A percentile compares a stretch with the other conserved stretches of the same genome.
phyloP scores from a whole-genome alignment of 257 asterid genomes.

The Cordia subcordata region DNA sequence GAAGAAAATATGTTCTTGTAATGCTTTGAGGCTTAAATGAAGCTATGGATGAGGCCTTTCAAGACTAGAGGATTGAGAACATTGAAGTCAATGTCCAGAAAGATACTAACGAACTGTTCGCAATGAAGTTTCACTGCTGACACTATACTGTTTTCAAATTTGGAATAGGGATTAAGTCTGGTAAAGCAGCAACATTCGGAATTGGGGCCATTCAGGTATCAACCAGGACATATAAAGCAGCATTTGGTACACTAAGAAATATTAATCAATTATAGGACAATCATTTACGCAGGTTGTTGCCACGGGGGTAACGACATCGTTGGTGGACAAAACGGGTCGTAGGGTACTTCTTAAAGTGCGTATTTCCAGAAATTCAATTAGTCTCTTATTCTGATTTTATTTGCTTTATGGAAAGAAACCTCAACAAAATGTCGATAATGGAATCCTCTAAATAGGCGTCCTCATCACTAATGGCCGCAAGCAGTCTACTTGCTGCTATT shows the following conservation, averaged over 20 bases:
- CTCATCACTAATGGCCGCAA: slow-evolving; percentile 45
- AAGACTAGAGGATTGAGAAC: no score
- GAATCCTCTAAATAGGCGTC: slow-evolving; percentile 48
- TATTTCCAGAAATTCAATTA: slow-evolving; percentile 1
- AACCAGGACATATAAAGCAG: slow-evolving; percentile 1
- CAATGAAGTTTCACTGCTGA: neutral
- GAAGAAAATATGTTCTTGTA: no score
- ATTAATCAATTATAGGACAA: slow-evolving; percentile 3
- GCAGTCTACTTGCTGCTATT: slow-evolving; percentile 66
- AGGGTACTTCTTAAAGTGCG: slow-evolving; percentile 77
- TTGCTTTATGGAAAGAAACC: neutral
- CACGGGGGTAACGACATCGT: slow-evolving; percentile 55
- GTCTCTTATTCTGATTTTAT: neutral
- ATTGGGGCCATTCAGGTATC: slow-evolving; percentile 77
- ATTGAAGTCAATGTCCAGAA: no score
- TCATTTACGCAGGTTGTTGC: slow-evolving; percentile 44
- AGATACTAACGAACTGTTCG: no score
- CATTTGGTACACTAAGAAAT: neutral
- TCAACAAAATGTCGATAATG: neutral
- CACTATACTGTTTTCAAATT: slow-evolving; percentile 12
- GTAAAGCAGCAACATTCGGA: slow-evolving; percentile 76
- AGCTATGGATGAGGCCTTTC: neutral
- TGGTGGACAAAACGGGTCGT: slow-evolving; percentile 83
- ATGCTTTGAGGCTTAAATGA: neutral
- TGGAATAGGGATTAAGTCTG: slow-evolving; percentile 58